Evolutionary conservation across 2,329 filamentous ascomycete genomes (phyloP).

Genomic region (Escovopsis sp.): DNA sequence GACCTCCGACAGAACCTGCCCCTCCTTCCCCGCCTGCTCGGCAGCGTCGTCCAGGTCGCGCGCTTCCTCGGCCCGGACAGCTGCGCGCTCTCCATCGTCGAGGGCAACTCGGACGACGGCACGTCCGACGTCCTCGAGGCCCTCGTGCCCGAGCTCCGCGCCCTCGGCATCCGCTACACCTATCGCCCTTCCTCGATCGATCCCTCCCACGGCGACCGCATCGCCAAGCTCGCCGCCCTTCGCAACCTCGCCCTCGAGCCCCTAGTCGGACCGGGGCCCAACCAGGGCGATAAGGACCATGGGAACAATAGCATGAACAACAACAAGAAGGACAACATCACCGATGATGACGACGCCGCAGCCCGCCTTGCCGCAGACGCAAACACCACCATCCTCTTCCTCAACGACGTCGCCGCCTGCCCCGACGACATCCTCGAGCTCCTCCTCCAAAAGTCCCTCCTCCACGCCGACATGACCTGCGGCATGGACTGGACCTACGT

Average conservation of each 20-base stretch:
- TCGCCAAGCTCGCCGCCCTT: constrained; percentile 32
- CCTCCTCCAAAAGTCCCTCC: constrained; percentile 28
- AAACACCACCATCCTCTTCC: constrained; percentile 34
- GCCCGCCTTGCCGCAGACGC: too few relatives aligned
- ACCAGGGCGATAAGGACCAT: too few relatives aligned
- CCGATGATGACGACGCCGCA: constrained; percentile 11
- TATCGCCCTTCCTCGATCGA: constrained; percentile 27
- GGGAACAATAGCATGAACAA: too few relatives aligned
- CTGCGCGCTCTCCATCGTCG: constrained; percentile 36
- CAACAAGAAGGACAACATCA: too few relatives aligned
- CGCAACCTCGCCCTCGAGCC: constrained; percentile 37
- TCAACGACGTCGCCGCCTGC: constrained; percentile 39
- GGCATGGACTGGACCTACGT: constrained; percentile 42
- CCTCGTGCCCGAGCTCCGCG: constrained; percentile 23
- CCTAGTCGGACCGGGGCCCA: too few relatives aligned
- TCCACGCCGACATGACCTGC: constrained; percentile 39
- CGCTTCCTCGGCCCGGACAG: constrained; percentile 30
- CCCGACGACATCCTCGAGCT: constrained; percentile 42
- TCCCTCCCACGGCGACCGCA: constrained; percentile 27
- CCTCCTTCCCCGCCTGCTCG: constrained; percentile 28
- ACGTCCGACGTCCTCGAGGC: constrained; percentile 31
- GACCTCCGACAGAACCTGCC: constrained; percentile 28
- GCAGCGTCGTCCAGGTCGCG: constrained; percentile 32
- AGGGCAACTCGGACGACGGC: constrained; percentile 35
- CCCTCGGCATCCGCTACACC: constrained; percentile 24